Percentiles rank a stretch among this genome's conserved stretches.
Evolutionary conservation across 1,139 yeast genomes (phyloP).

Genomic region (Blastobotrys proliferans): DNA sequence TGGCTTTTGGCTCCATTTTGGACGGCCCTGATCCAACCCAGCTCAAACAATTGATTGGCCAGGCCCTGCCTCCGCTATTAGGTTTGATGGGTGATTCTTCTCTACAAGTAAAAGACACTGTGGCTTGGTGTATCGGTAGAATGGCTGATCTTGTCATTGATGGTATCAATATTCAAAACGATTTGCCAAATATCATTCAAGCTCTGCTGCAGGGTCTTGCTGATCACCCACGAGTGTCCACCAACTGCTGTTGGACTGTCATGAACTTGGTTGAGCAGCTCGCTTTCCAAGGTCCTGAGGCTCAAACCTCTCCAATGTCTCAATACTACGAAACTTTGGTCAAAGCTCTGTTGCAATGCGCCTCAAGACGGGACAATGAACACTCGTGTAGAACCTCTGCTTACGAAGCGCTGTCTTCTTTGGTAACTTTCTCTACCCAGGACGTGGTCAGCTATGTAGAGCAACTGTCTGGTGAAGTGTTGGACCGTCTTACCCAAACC

Average conservation of each 20-base stretch:
- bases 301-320: conserved; percentile 62
- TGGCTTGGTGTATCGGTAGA: conserved; percentile 97
- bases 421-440: conserved; percentile 70
- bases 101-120: conserved; percentile 91
- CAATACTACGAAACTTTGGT: conserved; percentile 65
- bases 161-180: conserved; percentile 62
- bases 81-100: conserved; percentile 65
- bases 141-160: conserved; percentile 84
- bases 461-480: conserved; percentile 67
- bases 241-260: conserved; percentile 96
- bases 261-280: conserved; percentile 88
- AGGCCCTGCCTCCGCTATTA: conserved; percentile 79
- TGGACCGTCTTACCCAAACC: conserved; percentile 67
- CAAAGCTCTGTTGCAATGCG: conserved; percentile 65
- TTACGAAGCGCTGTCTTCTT: conserved; percentile 82
- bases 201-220: conserved; percentile 74
- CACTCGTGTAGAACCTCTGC: conserved; percentile 91
- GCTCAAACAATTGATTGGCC: conserved; percentile 61
- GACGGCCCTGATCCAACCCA: conserved; percentile 88
- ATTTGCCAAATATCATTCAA: conserved; percentile 64
- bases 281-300: conserved; percentile 52
- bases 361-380: conserved; percentile 75
- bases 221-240: conserved; percentile 88
- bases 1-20: conserved; percentile 96
- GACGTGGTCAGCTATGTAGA: conserved; percentile 69